Evolutionary conservation across 2,329 filamentous ascomycete species (phyloP).

Genomic region (Colletotrichum cordylinicola): DNA sequence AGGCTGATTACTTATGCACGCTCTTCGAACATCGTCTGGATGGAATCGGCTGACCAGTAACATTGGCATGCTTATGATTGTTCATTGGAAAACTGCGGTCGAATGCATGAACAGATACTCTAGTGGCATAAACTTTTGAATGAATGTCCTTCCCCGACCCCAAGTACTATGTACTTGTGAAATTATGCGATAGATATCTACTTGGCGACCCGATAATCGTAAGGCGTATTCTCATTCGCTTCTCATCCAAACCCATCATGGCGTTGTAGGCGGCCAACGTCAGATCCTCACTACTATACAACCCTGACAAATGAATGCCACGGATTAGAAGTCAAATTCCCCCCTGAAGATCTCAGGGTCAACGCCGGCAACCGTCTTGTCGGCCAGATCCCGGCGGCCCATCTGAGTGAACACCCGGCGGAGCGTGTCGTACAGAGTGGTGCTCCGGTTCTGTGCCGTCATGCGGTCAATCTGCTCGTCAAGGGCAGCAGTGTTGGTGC

Average conservation of each 20-base stretch:
- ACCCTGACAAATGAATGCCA: background rate
- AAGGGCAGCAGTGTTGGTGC: constrained; percentile 49
- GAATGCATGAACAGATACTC: background rate
- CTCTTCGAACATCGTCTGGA: background rate
- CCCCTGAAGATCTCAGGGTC: constrained; percentile 87
- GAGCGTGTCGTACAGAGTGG: constrained; percentile 94
- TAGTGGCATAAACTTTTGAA: background rate
- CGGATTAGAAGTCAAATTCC: constrained; percentile 80
- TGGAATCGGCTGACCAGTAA: background rate
- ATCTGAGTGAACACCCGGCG: constrained; percentile 96
- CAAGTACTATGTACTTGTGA: background rate
- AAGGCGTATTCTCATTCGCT: background rate
- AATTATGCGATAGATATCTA: background rate
- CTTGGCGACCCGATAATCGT: background rate
- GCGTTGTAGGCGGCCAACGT: background rate
- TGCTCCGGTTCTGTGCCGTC: constrained; percentile 94
- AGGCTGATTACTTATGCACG: background rate
- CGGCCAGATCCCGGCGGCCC: constrained; percentile 85
- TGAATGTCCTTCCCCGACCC: background rate
- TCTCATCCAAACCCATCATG: background rate
- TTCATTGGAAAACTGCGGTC: background rate
- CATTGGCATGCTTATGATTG: background rate
- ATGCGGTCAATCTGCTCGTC: constrained; percentile 85
- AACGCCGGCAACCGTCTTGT: constrained; percentile 87
- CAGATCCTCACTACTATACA: background rate